A percentile compares a stretch with the other conserved stretches of the same genome.
These are phyloP conservation scores for Penicillium sclerotiorum DNA, from an alignment of 2,329 filamentous ascomycete species.

Conservation along the genomic window DNA sequence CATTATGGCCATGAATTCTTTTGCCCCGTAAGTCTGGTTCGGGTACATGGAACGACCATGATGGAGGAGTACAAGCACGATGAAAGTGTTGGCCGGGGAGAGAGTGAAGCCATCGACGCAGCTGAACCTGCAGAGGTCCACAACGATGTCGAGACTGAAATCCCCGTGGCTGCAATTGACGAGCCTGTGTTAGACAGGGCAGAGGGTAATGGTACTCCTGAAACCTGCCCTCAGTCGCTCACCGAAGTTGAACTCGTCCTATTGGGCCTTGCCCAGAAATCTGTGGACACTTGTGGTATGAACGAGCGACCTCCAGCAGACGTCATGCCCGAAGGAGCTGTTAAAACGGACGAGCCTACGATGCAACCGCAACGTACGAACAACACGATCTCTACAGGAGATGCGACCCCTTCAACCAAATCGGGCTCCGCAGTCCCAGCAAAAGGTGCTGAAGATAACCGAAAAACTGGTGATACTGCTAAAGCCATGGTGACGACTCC, in stretches of 20 bases:
- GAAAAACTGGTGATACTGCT: constrained; percentile 22
- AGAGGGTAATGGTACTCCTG: background rate
- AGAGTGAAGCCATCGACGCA: constrained; percentile 62
- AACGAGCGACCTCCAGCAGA: background rate
- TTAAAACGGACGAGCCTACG: constrained; percentile 22
- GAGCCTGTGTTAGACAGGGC: constrained; percentile 21
- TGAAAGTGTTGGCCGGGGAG: constrained; percentile 64
- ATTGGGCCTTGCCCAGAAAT: background rate
- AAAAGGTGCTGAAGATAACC: constrained; percentile 18
- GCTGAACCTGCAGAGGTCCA: constrained; percentile 24
- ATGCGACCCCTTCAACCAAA: constrained; percentile 6
- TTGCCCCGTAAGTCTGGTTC: constrained; percentile 85
- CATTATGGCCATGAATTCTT: constrained; percentile 98
- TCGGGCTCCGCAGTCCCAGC: constrained; percentile 8
- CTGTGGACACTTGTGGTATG: constrained; percentile 13
- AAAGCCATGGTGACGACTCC: constrained; percentile 19
- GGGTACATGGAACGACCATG: constrained; percentile 91
- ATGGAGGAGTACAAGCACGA: constrained; percentile 93
- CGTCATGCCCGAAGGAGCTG: constrained; percentile 17
- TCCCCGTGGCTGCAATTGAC: constrained; percentile 26
- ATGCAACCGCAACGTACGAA: constrained; percentile 15
- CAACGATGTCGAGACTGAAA: constrained; percentile 12
- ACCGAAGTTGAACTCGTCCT: constrained; percentile 19
- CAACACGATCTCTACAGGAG: constrained; percentile 9
- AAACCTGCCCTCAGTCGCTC: constrained; percentile 19